Evolutionary conservation across 192 early-diverging fungal genomes (phyloP).

Genomic region (Gigaspora rosea): DNA sequence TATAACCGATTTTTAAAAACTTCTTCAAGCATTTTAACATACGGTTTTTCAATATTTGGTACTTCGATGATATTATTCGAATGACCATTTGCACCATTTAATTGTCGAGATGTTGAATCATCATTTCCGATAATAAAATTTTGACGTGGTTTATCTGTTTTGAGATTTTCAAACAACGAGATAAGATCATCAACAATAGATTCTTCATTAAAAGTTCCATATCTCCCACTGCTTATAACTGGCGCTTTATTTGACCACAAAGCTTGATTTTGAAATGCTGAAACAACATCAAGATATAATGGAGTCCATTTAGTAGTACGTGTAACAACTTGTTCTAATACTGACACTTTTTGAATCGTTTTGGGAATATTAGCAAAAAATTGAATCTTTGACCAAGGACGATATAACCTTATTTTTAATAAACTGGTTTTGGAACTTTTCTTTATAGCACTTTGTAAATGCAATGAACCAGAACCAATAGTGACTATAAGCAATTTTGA

Average conservation of each 20-base stretch:
- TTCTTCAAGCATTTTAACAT: conserved; percentile 78
- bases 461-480: conserved; percentile 63
- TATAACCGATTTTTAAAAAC: conserved; percentile 74
- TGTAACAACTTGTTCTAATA: conserved; percentile 64
- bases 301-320: conserved; percentile 73
- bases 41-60: conserved; percentile 70
- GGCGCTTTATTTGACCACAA: conserved; percentile 50
- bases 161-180: conserved; percentile 12
- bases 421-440: conserved; percentile 58
- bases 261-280: conserved; percentile 59
- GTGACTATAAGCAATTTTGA: conserved; percentile 78
- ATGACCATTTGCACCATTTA: background rate
- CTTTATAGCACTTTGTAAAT: conserved; percentile 50
- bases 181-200: conserved; percentile 31
- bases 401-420: conserved; percentile 73
- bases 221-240: conserved; percentile 50
- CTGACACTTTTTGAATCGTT: conserved; percentile 62
- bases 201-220: conserved; percentile 42
- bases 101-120: background rate
- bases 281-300: conserved; percentile 82
- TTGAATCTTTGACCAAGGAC: conserved; percentile 73
- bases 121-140: conserved; percentile 40
- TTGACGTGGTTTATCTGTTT: conserved; percentile 32
- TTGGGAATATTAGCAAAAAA: conserved; percentile 60
- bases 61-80: conserved; percentile 28